Base-by-base conservation (phyloP, 177 flowering plant species). In the Vitis hybrid region DNA sequence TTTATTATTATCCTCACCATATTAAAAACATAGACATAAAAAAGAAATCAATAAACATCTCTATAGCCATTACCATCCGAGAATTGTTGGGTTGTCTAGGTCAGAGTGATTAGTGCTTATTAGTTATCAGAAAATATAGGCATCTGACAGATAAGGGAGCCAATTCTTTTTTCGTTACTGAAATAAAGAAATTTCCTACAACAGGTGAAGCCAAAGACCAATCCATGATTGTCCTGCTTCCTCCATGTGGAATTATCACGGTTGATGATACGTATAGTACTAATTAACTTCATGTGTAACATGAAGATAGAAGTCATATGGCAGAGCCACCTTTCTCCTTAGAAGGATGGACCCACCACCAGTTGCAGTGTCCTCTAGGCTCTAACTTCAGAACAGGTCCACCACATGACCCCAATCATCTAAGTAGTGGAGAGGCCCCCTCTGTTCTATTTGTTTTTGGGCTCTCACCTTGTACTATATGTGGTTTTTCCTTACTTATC, bases 201-300 rank as follows among this genome's bases (percentile, higher is more conserved):
- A 13, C 3, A 50, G 72, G 64, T 17, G 55, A 69, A 58, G 77
- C 66, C 77, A 65, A 69, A 65, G 65, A 9, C 40, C 70, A 54
- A 54, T 52, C 48, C 15, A 74, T 74, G 66, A 74, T 74, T 74
- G 72, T 10, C n/a, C 54, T 73, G 59, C 66, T 19, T 56, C 65
- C 66, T 74, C 60, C 73, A 74, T 74, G 77, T 74, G 73, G 65
- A 69, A 59, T 51, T 65, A 71, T 64, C 18, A 57, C 15, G 21
- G 56, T 4, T n/a, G 51, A 26, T 52, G 59, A 56, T 15, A 17
- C 2, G 10, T 56, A 17, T 5, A 23, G 4, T 26, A 19, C 8
- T 13, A 12, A 30, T 17, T 17, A 40, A 40, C 45, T 40, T 5
- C 45, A 40, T 40, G 45, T 40, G 45, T 6, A 13, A 4, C 30